Conservation (phyloP, 768 basidiomycete genomes). For the Kwoniella botswanensis region DNA sequence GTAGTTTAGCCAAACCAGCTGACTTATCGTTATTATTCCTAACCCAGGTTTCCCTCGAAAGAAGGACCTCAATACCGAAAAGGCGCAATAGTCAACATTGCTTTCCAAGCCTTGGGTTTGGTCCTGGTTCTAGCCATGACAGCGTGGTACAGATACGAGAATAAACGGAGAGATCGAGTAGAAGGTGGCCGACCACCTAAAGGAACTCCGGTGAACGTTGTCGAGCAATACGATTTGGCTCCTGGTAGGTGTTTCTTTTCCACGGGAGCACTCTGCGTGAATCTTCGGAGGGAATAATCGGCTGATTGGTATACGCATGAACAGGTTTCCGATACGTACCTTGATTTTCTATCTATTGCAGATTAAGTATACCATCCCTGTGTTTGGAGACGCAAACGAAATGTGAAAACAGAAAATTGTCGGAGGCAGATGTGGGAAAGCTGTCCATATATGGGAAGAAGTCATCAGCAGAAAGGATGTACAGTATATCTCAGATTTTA, state of each 20-base stretch:
- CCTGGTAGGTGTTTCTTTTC: conserved; percentile 28
- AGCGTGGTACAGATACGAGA: conserved; percentile 58
- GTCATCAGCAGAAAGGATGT: too few relatives aligned
- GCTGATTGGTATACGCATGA: background rate
- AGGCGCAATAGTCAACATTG: conserved; percentile 57
- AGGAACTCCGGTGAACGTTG: conserved; percentile 43
- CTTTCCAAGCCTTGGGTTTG: conserved; percentile 57
- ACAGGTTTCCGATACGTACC: conserved; percentile 30
- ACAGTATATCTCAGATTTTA: too few relatives aligned
- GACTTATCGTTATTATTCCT: conserved; percentile 25
- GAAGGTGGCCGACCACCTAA: conserved; percentile 56
- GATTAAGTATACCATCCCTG: too few relatives aligned
- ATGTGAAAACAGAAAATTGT: too few relatives aligned
- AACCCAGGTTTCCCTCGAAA: conserved; percentile 49
- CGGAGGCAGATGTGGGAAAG: too few relatives aligned
- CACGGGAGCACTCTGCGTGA: background rate
- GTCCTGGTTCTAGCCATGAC: conserved; percentile 52
- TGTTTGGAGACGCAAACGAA: too few relatives aligned
- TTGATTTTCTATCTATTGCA: background rate
- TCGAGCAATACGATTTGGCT: conserved; percentile 50
- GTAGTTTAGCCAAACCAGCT: conserved; percentile 19
- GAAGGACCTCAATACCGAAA: conserved; percentile 58
- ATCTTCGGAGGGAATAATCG: background rate
- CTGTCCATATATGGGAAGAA: too few relatives aligned
- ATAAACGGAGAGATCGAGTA: conserved; percentile 53